A percentile compares a stretch with the other conserved stretches of the same genome.
Evolutionary conservation across 257 asterid genomes (phyloP).

Genomic region (Jacaranda mimosifolia): DNA sequence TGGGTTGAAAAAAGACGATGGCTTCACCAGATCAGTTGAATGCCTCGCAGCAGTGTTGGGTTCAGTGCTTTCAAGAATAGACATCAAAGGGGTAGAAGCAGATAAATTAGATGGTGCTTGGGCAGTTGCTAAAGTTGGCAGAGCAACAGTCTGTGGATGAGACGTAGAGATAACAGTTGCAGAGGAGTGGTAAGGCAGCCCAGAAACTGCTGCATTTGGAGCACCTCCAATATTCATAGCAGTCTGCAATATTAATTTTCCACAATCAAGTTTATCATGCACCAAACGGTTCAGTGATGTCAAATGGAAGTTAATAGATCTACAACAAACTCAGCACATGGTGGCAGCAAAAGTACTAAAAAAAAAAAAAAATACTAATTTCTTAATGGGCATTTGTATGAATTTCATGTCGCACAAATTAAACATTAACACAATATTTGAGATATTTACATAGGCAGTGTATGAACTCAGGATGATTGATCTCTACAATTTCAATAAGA

Average conservation of each 20-base stretch:
- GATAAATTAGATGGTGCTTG: conserved; percentile 61
- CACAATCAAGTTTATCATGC: conserved; percentile 29
- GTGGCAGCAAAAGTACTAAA: background rate
- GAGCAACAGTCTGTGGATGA: conserved; percentile 53
- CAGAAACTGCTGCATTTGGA: conserved; percentile 56
- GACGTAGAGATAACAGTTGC: conserved; percentile 50
- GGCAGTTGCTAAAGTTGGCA: conserved; percentile 54
- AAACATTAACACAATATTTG: background rate
- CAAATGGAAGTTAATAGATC: background rate
- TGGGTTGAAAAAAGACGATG: conserved; percentile 81
- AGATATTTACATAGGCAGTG: no score
- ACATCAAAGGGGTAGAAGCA: conserved; percentile 61
- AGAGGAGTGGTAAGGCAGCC: conserved; percentile 61
- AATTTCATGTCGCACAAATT: background rate
- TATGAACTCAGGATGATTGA: no score
- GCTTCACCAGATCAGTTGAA: conserved; percentile 82
- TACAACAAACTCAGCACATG: background rate
- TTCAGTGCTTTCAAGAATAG: conserved; percentile 64
- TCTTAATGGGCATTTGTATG: background rate
- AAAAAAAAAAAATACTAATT: background rate
- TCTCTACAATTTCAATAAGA: background rate
- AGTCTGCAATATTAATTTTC: conserved; percentile 51
- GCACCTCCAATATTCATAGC: conserved; percentile 69
- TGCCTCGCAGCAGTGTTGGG: conserved; percentile 49
- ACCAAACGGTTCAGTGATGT: conserved; percentile 14